Evolutionary conservation across 75 land plant genomes (phyloP), one percentile per base, ranked within the genome.

Genomic region (Isoetes taiwanensis): DNA sequence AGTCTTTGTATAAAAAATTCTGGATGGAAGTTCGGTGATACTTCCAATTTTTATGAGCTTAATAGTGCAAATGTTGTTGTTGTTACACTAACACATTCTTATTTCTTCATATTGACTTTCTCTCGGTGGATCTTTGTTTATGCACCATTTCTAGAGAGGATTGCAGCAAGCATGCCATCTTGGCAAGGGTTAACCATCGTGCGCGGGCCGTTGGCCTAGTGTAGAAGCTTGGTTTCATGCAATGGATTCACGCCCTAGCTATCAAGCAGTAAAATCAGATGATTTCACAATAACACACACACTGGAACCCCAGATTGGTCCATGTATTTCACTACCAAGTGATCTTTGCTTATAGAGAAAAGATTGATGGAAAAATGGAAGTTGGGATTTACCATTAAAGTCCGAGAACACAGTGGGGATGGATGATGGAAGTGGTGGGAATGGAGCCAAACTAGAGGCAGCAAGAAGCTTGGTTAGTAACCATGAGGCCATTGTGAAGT

Each of bases 71-170:
- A n/a, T n/a, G n/a, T n/a, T n/a, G n/a, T n/a, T n/a, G n/a, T n/a
- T n/a, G n/a, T n/a, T n/a, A n/a, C n/a, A n/a, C n/a, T n/a, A 37
- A 37, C 9, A 14, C 39, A 10, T 10, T 37, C 39, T 37, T 37
- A 10, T 37, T 10, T 37, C 12, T 14, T 10, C 39, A 10, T 9
- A 37, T 34, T 59, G 19, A 64, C 60, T 64, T 61, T 68, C 17
- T 68, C 71, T 23, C 25, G 55, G 67, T 70, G 26, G 72, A 70
- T 43, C 66, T n/a, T 66, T 34, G 72, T 70, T 28, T 70, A 63
- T 57, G 67, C 72, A 3, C 72, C 72, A 5, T 70, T 70, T 41
- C 54, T 70, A 30, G 72, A 70, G 58, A 56, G 72, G 35, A 70
- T 70, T 11, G 59, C 72, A 5, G 72, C 72, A 35, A 70, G 72